Evolutionary conservation across 306 rosid species (phyloP), one percentile per base, ranked within the genome.

Genomic region (Cicer bijugum): DNA sequence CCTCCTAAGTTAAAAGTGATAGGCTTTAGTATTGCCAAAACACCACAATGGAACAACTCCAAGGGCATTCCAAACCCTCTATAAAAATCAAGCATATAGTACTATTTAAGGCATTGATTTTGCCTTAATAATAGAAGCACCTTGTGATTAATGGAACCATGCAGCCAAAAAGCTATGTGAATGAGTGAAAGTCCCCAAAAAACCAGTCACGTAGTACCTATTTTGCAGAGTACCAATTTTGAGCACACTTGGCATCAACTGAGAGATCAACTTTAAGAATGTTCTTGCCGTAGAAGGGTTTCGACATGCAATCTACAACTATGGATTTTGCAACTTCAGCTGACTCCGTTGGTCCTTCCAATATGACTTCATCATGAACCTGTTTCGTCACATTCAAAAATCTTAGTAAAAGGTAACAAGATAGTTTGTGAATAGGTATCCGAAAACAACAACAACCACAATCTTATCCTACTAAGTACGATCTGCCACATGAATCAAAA

Each of bases 331-430:
- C 98, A 17, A 83, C 71, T 80, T 88, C 94, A 0, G 92, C 94
- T 3, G 96, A 85, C 20, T 87, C 92, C 0, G 86, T 76, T 9
- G 98, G 98, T 74, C 98, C 98, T 87, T 92, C 98, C 84, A 92
- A 82, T 75, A 92, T 92, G 67, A 90, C 95, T 86, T 92, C 96
- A 79, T 92, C 98, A 56, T 90, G 98, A 78, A 92, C 96, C 98
- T 92, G 85, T 14, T 59, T 75, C 75, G 65, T 12, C 17, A 79
- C 16, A 42, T 74, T 53, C 52, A 82, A 43, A 65, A 79, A 73
- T 47, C 43, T 63, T 73, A 65, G 60, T 39, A 10, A 74, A 17
- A 72, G 16, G 23, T 68, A 68, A 12, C 40, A 64, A 23, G 61
- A 57, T 68, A 69, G 52, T 43, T 33, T 17, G 14, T 71, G 39